Base-by-base conservation (phyloP, 2,329 filamentous ascomycete genomes). In the Curvularia sp. region DNA sequence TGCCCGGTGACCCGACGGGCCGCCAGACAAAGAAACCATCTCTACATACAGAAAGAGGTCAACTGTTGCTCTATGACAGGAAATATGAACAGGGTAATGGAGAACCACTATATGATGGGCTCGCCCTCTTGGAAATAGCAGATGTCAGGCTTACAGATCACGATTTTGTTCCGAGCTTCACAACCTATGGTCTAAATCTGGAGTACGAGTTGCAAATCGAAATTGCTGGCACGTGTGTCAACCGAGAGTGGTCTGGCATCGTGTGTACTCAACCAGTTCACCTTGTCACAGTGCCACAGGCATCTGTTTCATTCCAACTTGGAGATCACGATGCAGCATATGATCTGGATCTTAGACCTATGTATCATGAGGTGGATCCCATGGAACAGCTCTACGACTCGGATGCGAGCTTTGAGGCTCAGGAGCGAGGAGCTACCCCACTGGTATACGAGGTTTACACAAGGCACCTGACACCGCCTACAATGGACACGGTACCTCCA, bases 211-310 rank as follows among this genome's bases (percentile, higher is more conserved):
- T 73, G 3, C 62, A 68, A 45, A 67, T 74, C 3, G 59, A 68
- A 8, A 50, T 73, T 2, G 68, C 69, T 61, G 67, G 68, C 12
- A 66, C 67, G 51, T 74, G 72, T 34, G 72, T 62, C 1, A 65
- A 60, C n/a, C 67, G 67, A 28, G 67, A 70, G 18, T 70, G 67
- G 48, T 51, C 53, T 1, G 60, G 61, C 0, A 61, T 66, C 1
- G 58, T 59, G 1, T 68, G 63, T 25, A 64, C 52, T 10, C 59
- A 63, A 4, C 53, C 56, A 1, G 63, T 70, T 1, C 66, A 70
- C n/a, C 23, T 70, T 34, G 61, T 68, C 5, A 64, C 66, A 1
- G 52, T 48, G 2, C 68, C 58, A 60, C 42, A 48, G 18, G 51
- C 38, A 5, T 13, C 51, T 0, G 23, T 25, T 55, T n/a, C 21